Evolutionary conservation across 257 asterid genomes (phyloP).

Genomic region (Thymus quinquecostatus): DNA sequence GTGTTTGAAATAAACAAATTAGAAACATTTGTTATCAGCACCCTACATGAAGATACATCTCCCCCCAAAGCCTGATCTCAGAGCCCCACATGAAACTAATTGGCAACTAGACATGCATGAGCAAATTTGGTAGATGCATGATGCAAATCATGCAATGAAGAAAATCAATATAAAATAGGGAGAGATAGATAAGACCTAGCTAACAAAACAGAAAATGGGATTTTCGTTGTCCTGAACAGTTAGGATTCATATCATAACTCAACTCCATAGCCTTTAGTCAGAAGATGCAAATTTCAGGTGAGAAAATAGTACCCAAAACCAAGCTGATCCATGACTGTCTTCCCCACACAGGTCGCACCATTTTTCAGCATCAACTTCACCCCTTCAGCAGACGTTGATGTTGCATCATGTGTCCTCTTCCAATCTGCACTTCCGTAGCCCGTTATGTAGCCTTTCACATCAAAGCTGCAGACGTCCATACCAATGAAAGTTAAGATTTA

Average conservation of each 20-base stretch:
- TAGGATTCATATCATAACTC: not conserved
- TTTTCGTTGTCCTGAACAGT: not conserved
- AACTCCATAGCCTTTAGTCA: not conserved
- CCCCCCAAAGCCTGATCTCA: no score
- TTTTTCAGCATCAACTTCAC: conserved; percentile 67
- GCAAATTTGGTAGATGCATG: not conserved
- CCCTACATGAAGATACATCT: no score
- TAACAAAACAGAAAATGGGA: not conserved
- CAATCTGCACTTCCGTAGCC: conserved; percentile 88
- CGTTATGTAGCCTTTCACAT: conserved; percentile 81
- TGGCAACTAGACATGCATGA: no score
- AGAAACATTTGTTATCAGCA: no score
- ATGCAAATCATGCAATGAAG: conserved; percentile 1
- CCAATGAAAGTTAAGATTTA: not conserved
- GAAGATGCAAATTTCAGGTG: conserved; percentile 10
- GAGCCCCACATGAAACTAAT: no score
- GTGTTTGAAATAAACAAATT: no score
- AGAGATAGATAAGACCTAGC: not conserved
- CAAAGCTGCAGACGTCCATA: conserved; percentile 58
- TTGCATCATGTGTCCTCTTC: conserved; percentile 83
- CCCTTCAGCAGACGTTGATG: conserved; percentile 72
- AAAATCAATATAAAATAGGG: not conserved
- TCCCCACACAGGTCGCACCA: conserved; percentile 88
- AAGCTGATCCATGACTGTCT: conserved; percentile 88
- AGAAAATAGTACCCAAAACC: conserved; percentile 72